Evolutionary conservation across 108 stramenopile species (phyloP).

Genomic region (Schizochytrium sp.): DNA sequence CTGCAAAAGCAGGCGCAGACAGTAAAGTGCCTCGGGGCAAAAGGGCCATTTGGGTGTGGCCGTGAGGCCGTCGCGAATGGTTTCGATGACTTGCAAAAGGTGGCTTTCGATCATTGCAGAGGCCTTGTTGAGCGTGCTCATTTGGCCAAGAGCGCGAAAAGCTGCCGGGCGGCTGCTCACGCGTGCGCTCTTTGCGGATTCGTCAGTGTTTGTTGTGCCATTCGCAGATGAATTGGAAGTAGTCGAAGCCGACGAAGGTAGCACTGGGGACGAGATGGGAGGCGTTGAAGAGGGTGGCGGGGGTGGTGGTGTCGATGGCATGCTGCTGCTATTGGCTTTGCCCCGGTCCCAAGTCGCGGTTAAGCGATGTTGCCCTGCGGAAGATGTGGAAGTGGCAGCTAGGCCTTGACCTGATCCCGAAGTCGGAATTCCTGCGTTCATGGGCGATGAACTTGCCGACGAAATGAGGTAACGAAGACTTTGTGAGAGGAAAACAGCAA

Average conservation of each 20-base stretch:
- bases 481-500: neutral
- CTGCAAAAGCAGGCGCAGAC: constrained; percentile 64
- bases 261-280: too few relatives aligned
- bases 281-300: too few relatives aligned
- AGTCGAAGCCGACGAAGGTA: too few relatives aligned
- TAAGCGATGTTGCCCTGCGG: too few relatives aligned
- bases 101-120: constrained; percentile 32
- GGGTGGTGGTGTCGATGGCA: too few relatives aligned
- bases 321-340: too few relatives aligned
- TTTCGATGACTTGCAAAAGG: constrained; percentile 46
- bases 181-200: neutral
- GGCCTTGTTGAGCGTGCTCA: neutral
- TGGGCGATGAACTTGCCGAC: neutral
- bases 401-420: neutral
- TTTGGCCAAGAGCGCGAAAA: neutral
- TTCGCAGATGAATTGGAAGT: too few relatives aligned
- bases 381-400: too few relatives aligned
- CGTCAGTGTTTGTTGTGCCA: neutral
- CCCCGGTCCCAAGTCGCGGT: too few relatives aligned
- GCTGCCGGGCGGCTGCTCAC: neutral
- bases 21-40: constrained; percentile 60
- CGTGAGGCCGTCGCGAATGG: constrained; percentile 48
- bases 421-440: neutral
- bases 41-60: neutral
- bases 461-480: neutral